These are phyloP conservation scores for Trichophyton equinum DNA, from an alignment of 2,329 filamentous ascomycete genomes.

Conservation along the genomic window DNA sequence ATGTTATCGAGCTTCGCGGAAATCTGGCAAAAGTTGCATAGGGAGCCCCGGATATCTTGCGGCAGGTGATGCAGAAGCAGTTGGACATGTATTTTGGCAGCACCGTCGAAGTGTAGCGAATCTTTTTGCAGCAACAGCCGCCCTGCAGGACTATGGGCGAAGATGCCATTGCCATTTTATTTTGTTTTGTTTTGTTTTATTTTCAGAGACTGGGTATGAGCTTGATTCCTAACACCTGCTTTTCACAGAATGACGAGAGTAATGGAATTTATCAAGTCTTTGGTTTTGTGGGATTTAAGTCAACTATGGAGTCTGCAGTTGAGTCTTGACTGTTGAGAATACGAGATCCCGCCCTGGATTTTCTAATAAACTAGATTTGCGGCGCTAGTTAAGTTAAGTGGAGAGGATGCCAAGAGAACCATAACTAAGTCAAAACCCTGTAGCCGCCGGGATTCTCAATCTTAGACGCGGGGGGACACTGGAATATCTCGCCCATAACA, in stretches of 20 bases:
- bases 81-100: conserved; percentile 27
- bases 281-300: not conserved
- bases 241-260: not conserved
- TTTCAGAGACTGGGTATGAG: not conserved
- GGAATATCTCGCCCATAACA: too few species aligned
- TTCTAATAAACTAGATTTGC: too few species aligned
- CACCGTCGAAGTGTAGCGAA: conserved; percentile 30
- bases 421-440: too few species aligned
- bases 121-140: conserved; percentile 33
- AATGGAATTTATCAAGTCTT: not conserved
- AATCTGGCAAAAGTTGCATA: conserved; percentile 35
- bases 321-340: not conserved
- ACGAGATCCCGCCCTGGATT: not conserved
- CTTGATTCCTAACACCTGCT: not conserved
- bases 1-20: conserved; percentile 23
- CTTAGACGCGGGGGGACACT: too few species aligned
- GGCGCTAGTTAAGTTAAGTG: too few species aligned
- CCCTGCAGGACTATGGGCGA: conserved; percentile 23
- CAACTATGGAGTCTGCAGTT: too few species aligned
- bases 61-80: conserved; percentile 41
- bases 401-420: too few species aligned
- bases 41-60: conserved; percentile 36
- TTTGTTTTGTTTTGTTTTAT: not conserved
- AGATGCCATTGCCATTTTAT: not conserved
- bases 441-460: too few species aligned